Conservation (phyloP, 75 land plant genomes). For the Cryptomeria japonica region DNA sequence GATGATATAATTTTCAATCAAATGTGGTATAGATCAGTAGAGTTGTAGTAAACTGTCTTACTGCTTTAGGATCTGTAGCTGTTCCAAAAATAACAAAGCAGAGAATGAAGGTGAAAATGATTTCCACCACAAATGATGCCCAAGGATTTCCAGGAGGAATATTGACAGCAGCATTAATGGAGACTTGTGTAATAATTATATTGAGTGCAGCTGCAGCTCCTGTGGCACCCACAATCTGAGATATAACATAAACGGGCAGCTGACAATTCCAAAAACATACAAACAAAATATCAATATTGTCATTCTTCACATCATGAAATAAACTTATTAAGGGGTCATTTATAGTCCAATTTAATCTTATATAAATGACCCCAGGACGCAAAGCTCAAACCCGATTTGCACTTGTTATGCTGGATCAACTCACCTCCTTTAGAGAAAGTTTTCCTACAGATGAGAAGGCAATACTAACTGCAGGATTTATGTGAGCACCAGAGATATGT, state of each 20-base stretch:
- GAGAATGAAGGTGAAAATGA: conserved; percentile 61
- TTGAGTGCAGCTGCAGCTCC: conserved; percentile 20
- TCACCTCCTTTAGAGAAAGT: conserved; percentile 62
- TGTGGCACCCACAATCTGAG: conserved; percentile 14
- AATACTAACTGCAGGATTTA: conserved; percentile 57
- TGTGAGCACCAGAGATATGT: conserved; percentile 56
- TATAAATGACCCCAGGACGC: background rate
- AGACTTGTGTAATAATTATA: conserved; percentile 12
- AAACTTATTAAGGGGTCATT: background rate
- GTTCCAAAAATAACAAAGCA: conserved; percentile 71
- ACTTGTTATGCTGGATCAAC: background rate
- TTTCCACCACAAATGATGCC: conserved; percentile 52
- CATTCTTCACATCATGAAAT: background rate
- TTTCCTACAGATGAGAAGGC: conserved; percentile 44
- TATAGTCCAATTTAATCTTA: no score
- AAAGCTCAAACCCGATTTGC: background rate
- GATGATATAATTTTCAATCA: background rate
- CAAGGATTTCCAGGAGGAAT: conserved; percentile 32
- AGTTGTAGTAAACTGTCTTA: conserved; percentile 4
- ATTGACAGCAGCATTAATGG: conserved; percentile 34
- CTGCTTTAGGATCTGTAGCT: conserved; percentile 62
- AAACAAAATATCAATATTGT: background rate
- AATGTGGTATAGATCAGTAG: no score
- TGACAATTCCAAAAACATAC: background rate
- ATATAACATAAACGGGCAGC: conserved; percentile 8